A percentile compares a stretch with the other conserved stretches of the same genome.
These are phyloP conservation scores for Vachellia pachyceras DNA, from an alignment of 306 rosid genomes.

Conservation along the genomic window DNA sequence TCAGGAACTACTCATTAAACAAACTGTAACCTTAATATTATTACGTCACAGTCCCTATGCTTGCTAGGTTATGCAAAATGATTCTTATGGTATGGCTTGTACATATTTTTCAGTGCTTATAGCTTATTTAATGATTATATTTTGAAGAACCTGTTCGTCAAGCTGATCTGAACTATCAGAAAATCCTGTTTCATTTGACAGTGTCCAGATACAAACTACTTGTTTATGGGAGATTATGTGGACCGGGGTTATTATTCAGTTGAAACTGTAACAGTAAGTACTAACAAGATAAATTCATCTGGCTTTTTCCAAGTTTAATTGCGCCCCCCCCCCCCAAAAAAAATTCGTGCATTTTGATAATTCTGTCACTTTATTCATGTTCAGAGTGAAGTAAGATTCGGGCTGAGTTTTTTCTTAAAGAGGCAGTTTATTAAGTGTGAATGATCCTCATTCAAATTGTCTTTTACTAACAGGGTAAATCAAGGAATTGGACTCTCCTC, in stretches of 20 bases:
- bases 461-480: conserved; percentile 26
- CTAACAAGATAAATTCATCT: conserved; percentile 20
- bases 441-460: conserved; percentile 7
- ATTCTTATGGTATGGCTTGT: conserved; percentile 12
- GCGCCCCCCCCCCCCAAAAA: not conserved
- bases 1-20: conserved; percentile 41
- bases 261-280: conserved; percentile 95
- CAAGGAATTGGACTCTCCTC: conserved; percentile 16
- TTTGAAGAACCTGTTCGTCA: not conserved
- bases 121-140: conserved; percentile 7
- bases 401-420: not conserved
- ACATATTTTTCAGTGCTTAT: conserved; percentile 26
- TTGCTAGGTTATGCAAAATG: conserved; percentile 28
- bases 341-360: not conserved
- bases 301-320: conserved; percentile 12
- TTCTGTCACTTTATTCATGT: conserved; percentile 14
- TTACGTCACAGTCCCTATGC: conserved; percentile 4
- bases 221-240: conserved; percentile 99
- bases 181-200: conserved; percentile 51
- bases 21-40: conserved; percentile 28
- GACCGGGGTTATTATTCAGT: conserved; percentile 99
- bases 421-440: conserved; percentile 23
- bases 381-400: conserved; percentile 15
- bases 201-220: conserved; percentile 99
- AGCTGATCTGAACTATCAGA: conserved; percentile 25